Evolutionary conservation across 495 filamentous ascomycete genomes (phyloP).

Genomic region (Rhizodiscina lignyota): DNA sequence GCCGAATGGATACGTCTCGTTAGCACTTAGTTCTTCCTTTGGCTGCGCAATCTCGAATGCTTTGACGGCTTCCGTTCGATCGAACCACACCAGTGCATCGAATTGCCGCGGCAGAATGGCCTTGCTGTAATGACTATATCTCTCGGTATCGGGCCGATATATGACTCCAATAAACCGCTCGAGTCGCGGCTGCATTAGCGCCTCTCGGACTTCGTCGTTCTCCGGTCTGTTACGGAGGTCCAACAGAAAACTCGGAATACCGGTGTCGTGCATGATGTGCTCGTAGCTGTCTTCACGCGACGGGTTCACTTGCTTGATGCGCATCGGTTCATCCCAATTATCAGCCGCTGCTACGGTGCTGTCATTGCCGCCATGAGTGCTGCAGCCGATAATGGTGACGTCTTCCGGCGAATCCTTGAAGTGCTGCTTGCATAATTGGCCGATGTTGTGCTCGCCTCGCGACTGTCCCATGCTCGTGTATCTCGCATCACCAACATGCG

Average conservation of each 20-base stretch:
- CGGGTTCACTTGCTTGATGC: conserved; percentile 31
- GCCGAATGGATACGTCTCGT: conserved; percentile 43
- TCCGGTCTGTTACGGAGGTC: conserved; percentile 26
- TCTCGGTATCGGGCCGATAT: conserved; percentile 39
- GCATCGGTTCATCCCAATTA: conserved; percentile 40
- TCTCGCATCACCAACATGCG: conserved; percentile 41
- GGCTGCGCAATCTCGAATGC: conserved; percentile 37
- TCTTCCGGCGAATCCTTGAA: conserved; percentile 26
- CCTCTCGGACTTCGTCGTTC: conserved; percentile 22
- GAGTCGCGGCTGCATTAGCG: conserved; percentile 24
- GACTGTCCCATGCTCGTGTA: conserved; percentile 36
- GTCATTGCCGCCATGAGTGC: conserved; percentile 35
- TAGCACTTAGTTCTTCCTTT: conserved; percentile 24
- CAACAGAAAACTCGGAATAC: conserved; percentile 29
- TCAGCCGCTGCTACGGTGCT: conserved; percentile 40
- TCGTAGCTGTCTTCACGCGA: conserved; percentile 30
- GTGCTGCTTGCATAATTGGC: conserved; percentile 36
- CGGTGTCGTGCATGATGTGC: conserved; percentile 27
- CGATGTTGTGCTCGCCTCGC: conserved; percentile 36
- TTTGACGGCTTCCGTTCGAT: conserved; percentile 32
- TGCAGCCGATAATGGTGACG: conserved; percentile 35
- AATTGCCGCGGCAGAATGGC: conserved; percentile 37
- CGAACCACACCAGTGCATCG: conserved; percentile 41
- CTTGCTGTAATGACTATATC: conserved; percentile 36
- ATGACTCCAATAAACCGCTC: conserved; percentile 45